Conservation (phyloP, 2,329 filamentous ascomycete species). For the Penicillium brevicompactum region DNA sequence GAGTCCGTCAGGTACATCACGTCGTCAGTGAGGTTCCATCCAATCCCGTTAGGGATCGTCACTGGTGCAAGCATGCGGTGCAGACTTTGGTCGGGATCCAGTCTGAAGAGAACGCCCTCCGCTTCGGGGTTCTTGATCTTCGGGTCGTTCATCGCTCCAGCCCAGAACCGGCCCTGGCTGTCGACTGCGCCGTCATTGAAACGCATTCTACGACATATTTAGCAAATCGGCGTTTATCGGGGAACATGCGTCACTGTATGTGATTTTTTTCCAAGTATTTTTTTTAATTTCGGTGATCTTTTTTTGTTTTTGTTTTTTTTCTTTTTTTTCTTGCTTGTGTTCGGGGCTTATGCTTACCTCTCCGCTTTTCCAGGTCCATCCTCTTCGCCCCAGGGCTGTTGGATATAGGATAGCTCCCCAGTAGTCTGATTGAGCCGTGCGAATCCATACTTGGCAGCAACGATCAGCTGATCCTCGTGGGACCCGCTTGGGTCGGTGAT, state of each 20-base stretch:
- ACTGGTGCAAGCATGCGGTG: conserved; percentile 64
- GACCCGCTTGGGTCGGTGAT: conserved; percentile 61
- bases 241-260: neutral
- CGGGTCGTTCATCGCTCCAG: conserved; percentile 84
- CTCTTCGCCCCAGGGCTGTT: conserved; percentile 56
- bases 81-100: conserved; percentile 64
- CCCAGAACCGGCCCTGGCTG: conserved; percentile 78
- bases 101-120: conserved; percentile 72
- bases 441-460: conserved; percentile 79
- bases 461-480: conserved; percentile 65
- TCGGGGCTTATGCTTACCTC: conserved; percentile 37
- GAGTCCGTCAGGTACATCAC: conserved; percentile 86
- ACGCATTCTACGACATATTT: conserved; percentile 49
- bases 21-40: conserved; percentile 72
- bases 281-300: neutral
- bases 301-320: neutral
- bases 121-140: conserved; percentile 55
- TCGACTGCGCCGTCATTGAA: conserved; percentile 84
- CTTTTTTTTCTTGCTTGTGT: neutral
- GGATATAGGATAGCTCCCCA: conserved; percentile 58
- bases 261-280: neutral
- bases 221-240: neutral
- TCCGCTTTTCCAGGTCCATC: conserved; percentile 51
- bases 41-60: conserved; percentile 81
- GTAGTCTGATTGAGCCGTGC: conserved; percentile 72